A percentile compares a stretch with the other conserved stretches of the same genome.
phyloP scores from a whole-genome alignment of 2,329 filamentous ascomycete species.

The Mariannaea elegans region DNA sequence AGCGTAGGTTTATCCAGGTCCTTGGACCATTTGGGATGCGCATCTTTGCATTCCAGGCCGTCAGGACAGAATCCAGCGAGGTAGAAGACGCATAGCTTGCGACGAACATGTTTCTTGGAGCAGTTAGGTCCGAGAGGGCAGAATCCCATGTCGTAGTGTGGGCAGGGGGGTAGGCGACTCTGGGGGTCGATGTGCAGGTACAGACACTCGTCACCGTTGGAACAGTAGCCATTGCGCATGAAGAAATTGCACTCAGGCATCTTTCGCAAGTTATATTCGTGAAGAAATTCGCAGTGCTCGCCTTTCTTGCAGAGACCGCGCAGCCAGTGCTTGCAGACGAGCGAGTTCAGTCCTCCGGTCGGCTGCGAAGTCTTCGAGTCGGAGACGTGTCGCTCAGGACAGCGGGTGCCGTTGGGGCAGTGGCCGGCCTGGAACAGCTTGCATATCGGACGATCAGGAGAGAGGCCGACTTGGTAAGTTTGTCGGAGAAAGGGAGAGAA shows the following conservation, averaged over 20 bases:
- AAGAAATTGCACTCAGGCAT: constrained; percentile 99
- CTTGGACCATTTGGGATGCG: constrained; percentile 83
- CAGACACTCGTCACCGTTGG: constrained; percentile 95
- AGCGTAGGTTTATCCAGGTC: constrained; percentile 80
- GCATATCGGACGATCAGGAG: constrained; percentile 81
- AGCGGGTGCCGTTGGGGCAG: constrained; percentile 85
- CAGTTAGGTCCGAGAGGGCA: constrained; percentile 90
- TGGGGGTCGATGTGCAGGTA: constrained; percentile 91
- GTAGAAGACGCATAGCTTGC: constrained; percentile 84
- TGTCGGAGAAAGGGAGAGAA: constrained; percentile 87
- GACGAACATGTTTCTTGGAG: constrained; percentile 87
- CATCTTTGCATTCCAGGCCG: constrained; percentile 75
- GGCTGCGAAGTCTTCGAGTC: constrained; percentile 48
- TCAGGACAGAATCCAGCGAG: constrained; percentile 95
- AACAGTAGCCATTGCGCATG: constrained; percentile 91
- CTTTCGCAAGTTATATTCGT: constrained; percentile 97
- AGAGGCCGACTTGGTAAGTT: constrained; percentile 85
- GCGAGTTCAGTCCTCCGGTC: constrained; percentile 73
- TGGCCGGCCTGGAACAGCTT: constrained; percentile 86
- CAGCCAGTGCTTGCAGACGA: constrained; percentile 99
- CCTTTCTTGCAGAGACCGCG: constrained; percentile 98
- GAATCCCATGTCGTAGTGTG: constrained; percentile 94
- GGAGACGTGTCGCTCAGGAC: constrained; percentile 81
- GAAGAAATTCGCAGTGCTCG: constrained; percentile 94
- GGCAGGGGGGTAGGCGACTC: constrained; percentile 80